phyloP scores from a whole-genome alignment of 2,329 filamentous ascomycete species.

The Penicillium corylophilum region DNA sequence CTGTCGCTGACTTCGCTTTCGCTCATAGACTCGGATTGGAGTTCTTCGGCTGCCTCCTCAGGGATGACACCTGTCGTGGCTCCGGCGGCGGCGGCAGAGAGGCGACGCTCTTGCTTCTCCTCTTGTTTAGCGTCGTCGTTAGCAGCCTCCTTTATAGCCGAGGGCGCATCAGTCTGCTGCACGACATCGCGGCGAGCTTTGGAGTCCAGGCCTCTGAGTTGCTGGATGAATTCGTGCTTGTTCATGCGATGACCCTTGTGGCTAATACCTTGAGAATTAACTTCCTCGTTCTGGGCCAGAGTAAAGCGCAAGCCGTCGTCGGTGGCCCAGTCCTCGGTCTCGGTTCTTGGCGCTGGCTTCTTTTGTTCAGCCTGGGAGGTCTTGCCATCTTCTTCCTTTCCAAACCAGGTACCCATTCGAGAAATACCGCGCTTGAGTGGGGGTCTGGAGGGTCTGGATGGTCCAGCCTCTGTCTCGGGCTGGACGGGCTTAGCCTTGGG shows the following conservation, averaged over 20 bases:
- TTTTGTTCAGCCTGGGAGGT: conserved; percentile 28
- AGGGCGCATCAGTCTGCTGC: conserved; percentile 43
- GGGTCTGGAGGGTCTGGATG: conserved; percentile 35
- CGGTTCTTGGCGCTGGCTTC: conserved; percentile 19
- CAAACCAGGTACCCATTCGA: conserved; percentile 62
- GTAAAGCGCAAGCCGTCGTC: conserved; percentile 62
- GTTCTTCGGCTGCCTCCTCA: conserved; percentile 16
- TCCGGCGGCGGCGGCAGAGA: conserved; percentile 19
- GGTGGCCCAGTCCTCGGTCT: conserved; percentile 34
- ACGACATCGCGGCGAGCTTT: conserved; percentile 53
- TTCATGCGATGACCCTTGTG: conserved; percentile 60
- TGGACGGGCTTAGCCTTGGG: conserved; percentile 18
- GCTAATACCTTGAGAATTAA: conserved; percentile 34
- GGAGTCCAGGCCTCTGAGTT: conserved; percentile 61
- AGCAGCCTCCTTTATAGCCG: conserved; percentile 40
- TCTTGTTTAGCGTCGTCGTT: conserved; percentile 31
- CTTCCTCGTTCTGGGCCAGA: conserved; percentile 49
- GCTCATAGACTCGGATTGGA: conserved; percentile 24
- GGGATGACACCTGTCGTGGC: conserved; percentile 14
- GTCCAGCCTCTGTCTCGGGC: conserved; percentile 14
- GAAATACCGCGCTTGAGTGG: conserved; percentile 53
- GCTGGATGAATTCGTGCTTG: conserved; percentile 63
- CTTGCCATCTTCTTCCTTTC: conserved; percentile 36
- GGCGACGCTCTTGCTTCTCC: conserved; percentile 25
- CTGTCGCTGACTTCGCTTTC: conserved; percentile 26